Evolutionary conservation across 495 filamentous ascomycete species (phyloP).

Genomic region (Rostrohypoxylon terebratum): DNA sequence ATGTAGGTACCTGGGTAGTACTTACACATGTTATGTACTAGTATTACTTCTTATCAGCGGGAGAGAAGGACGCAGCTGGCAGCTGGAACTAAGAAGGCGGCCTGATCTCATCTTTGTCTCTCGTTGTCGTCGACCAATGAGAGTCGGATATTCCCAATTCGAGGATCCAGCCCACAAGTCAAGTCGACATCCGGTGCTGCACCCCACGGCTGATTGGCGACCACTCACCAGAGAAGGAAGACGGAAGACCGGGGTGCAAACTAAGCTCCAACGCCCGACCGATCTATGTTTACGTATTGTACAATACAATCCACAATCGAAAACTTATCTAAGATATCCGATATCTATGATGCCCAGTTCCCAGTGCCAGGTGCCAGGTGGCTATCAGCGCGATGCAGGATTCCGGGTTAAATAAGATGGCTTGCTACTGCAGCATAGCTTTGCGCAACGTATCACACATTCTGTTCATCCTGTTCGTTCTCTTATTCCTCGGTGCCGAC

Average conservation of each 20-base stretch:
- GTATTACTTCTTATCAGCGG: slow-evolving; percentile 33
- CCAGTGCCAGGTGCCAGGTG: no score
- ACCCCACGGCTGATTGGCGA: slow-evolving; percentile 32
- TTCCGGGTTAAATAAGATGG: slow-evolving; percentile 32
- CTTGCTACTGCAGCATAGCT: slow-evolving; percentile 8
- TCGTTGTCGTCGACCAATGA: slow-evolving; percentile 16
- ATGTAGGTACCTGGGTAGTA: no score
- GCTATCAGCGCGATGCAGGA: slow-evolving; percentile 12
- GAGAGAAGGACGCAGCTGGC: slow-evolving; percentile 1
- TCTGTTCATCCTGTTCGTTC: not conserved
- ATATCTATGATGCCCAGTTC: not conserved
- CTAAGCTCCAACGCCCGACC: not conserved
- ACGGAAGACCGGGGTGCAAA: not conserved
- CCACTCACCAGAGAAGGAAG: no score
- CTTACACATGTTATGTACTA: no score
- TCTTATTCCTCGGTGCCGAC: slow-evolving; percentile 4
- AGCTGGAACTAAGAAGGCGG: no score
- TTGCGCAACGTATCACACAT: slow-evolving; percentile 23
- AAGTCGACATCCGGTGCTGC: slow-evolving; percentile 21
- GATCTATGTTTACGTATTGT: not conserved
- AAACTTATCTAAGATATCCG: slow-evolving; percentile 30
- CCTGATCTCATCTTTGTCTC: slow-evolving; percentile 2
- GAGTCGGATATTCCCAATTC: slow-evolving; percentile 8
- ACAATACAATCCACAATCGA: no score
- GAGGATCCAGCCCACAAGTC: not conserved